Conservation (phyloP, 169 alveolate genomes). For the Plasmodium blacklocki region DNA sequence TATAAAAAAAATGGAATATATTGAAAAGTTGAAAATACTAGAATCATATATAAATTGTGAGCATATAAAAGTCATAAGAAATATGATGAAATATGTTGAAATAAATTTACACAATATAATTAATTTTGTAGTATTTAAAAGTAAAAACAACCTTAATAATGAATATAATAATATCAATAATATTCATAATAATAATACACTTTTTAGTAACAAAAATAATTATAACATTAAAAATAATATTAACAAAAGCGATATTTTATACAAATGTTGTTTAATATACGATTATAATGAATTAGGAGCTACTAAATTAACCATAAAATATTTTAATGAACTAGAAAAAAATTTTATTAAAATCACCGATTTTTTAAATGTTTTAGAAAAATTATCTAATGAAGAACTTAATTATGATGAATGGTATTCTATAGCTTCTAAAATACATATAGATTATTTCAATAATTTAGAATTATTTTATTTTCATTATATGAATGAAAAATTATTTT, state of each 20-base stretch:
- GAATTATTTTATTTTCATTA: slow-evolving; percentile 41
- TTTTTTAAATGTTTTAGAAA: slow-evolving; percentile 27
- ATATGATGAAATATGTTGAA: slow-evolving; percentile 57
- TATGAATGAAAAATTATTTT: slow-evolving; percentile 44
- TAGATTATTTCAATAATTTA: slow-evolving; percentile 47
- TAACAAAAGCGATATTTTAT: slow-evolving; percentile 33
- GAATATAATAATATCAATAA: too few species aligned
- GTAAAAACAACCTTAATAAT: background rate
- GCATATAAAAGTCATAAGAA: slow-evolving; percentile 15
- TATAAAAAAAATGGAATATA: slow-evolving; percentile 1
- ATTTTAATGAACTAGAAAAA: slow-evolving; percentile 49
- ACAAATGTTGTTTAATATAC: slow-evolving; percentile 52
- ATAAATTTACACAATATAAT: slow-evolving; percentile 38
- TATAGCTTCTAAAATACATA: slow-evolving; percentile 51
- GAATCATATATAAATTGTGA: slow-evolving; percentile 52
- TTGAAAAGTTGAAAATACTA: slow-evolving; percentile 26
- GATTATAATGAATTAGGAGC: slow-evolving; percentile 73
- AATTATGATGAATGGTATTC: slow-evolving; percentile 67
- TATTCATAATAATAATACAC: background rate
- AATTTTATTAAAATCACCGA: slow-evolving; percentile 33
- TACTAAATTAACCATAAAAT: slow-evolving; percentile 43
- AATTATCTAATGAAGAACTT: slow-evolving; percentile 58
- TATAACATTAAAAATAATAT: background rate
- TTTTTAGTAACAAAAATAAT: background rate
- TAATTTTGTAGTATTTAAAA: slow-evolving; percentile 27